Percentiles rank a stretch among this genome's conserved stretches.
Evolutionary conservation across 148 eudicot species (phyloP).

Genomic region (Beta vulgaris): DNA sequence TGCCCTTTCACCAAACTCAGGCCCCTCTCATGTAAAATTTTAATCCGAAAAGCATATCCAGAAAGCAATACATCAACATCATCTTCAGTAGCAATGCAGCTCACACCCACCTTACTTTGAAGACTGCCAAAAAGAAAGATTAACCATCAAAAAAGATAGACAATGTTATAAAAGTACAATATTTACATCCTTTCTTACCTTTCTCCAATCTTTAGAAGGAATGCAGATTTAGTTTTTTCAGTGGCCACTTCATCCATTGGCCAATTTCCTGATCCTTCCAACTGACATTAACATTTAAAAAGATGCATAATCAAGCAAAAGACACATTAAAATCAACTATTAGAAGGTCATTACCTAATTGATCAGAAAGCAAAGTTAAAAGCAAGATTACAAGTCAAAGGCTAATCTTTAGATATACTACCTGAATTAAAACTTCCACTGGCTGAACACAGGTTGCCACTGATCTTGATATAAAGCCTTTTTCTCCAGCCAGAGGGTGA

Average conservation of each 20-base stretch:
- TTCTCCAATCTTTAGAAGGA: slow-evolving; percentile 85
- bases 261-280: slow-evolving; percentile 99
- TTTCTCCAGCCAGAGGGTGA: slow-evolving; percentile 66
- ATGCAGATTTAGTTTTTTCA: slow-evolving; percentile 93
- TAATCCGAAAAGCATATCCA: slow-evolving; percentile 92
- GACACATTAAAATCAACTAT: background rate
- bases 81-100: slow-evolving; percentile 71
- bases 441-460: slow-evolving; percentile 66
- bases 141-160: background rate
- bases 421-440: slow-evolving; percentile 90
- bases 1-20: slow-evolving; percentile 54
- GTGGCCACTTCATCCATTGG: slow-evolving; percentile 85
- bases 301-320: slow-evolving; percentile 7
- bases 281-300: slow-evolving; percentile 33
- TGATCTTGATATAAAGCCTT: slow-evolving; percentile 30
- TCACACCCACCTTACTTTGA: slow-evolving; percentile 51
- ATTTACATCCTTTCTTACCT: slow-evolving; percentile 45
- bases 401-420: slow-evolving; percentile 14
- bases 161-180: background rate
- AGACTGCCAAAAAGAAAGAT: slow-evolving; percentile 46
- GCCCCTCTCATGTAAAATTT: slow-evolving; percentile 88
- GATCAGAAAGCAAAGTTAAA: background rate
- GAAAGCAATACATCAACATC: slow-evolving; percentile 70
- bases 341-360: background rate
- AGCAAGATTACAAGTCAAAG: background rate